Conservation (phyloP, 345 rosid species). For the Euphorbia peplus region DNA sequence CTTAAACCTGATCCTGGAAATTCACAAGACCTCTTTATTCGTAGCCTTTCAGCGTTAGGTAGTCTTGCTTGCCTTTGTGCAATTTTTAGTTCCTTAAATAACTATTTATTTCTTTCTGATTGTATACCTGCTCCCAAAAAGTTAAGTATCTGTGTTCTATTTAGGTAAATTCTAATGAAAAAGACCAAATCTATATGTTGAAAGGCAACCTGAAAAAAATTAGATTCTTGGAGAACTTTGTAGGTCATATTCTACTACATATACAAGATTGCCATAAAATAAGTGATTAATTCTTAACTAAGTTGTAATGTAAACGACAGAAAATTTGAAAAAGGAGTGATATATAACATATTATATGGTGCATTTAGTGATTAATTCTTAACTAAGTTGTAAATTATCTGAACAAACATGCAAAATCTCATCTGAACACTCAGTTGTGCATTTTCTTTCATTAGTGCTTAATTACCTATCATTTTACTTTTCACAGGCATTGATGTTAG, state of each 20-base stretch:
- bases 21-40: slow-evolving; percentile 87
- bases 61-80: slow-evolving; percentile 9
- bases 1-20: slow-evolving; percentile 97
- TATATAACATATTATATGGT: not conserved
- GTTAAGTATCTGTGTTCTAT: not conserved
- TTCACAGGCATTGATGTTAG: slow-evolving; percentile 77
- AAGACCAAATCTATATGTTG: not conserved
- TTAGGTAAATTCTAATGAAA: not conserved
- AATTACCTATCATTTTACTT: slow-evolving; percentile 6
- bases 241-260: not conserved
- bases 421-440: not conserved
- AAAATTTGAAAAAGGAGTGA: not conserved
- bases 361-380: not conserved
- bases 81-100: not conserved
- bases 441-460: slow-evolving; percentile 3
- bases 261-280: slow-evolving; percentile 1
- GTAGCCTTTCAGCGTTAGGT: slow-evolving; percentile 93
- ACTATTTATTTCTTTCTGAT: not conserved
- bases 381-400: not conserved
- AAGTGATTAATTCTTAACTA: no score
- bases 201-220: not conserved
- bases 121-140: not conserved
- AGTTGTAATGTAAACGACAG: not conserved
- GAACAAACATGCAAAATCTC: not conserved
- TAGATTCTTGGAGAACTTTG: not conserved